phyloP scores from a whole-genome alignment of 2,329 filamentous ascomycete genomes.

The Stachybotrys chartarum region DNA sequence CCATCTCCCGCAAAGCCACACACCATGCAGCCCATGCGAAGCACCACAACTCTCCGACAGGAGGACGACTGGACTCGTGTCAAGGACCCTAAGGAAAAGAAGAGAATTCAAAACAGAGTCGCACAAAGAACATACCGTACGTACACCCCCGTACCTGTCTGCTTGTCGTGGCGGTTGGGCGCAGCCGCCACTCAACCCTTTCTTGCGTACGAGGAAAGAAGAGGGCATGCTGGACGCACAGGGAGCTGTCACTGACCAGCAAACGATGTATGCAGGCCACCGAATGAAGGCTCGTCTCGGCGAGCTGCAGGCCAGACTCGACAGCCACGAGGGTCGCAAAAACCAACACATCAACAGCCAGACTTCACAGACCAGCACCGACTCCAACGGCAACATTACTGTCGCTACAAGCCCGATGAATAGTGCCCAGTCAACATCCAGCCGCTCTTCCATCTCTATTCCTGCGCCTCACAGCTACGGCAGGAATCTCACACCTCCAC shows the following conservation, averaged over 20 bases:
- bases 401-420: background rate
- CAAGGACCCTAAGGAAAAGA: constrained; percentile 21
- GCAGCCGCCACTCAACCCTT: background rate
- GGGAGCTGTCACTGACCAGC: background rate
- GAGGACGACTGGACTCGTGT: constrained; percentile 22
- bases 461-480: background rate
- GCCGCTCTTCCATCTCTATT: too few species aligned
- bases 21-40: background rate
- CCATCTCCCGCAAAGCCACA: constrained; percentile 1
- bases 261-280: constrained; percentile 12
- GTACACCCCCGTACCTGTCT: constrained; percentile 1
- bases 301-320: constrained; percentile 20
- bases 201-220: too few species aligned
- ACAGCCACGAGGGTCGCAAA: constrained; percentile 15
- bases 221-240: background rate
- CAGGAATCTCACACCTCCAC: background rate
- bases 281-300: constrained; percentile 23
- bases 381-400: background rate
- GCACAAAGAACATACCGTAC: constrained; percentile 24
- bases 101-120: constrained; percentile 23
- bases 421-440: too few species aligned
- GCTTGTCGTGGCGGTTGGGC: background rate
- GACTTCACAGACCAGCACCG: constrained; percentile 1
- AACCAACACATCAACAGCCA: constrained; percentile 1
- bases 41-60: constrained; percentile 7